phyloP scores from a whole-genome alignment of 192 early-diverging fungal genomes.

The Coemansia sp. region DNA sequence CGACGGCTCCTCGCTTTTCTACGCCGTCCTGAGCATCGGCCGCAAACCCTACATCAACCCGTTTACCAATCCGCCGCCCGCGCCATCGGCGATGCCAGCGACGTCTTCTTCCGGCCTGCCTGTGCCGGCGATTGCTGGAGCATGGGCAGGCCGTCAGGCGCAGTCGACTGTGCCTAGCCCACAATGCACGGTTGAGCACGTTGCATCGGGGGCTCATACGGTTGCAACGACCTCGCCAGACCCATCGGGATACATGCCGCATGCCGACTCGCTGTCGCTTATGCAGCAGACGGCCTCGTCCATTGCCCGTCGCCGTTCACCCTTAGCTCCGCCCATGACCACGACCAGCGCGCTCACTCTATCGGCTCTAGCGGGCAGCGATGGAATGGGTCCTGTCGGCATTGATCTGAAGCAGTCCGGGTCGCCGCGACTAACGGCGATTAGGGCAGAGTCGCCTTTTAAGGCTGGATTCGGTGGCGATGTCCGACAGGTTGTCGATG shows the following conservation, averaged over 20 bases:
- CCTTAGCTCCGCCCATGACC: conserved; percentile 8
- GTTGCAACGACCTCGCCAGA: conserved; percentile 46
- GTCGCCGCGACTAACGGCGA: background rate
- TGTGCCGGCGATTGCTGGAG: conserved; percentile 1
- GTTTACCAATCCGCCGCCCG: conserved; percentile 13
- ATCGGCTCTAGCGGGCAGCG: background rate
- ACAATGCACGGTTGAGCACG: conserved; percentile 10
- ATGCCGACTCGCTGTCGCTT: conserved; percentile 8
- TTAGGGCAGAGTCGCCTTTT: background rate
- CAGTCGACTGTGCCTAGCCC: conserved; percentile 15
- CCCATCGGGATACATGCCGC: conserved; percentile 8
- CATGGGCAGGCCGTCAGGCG: background rate
- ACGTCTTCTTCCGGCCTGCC: conserved; percentile 4
- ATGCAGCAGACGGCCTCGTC: background rate
- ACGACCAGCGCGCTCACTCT: background rate
- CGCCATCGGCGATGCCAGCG: background rate
- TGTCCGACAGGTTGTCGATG: conserved; percentile 4
- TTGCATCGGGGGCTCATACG: conserved; percentile 31
- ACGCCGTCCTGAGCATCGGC: conserved; percentile 28
- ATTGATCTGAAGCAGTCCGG: conserved; percentile 11
- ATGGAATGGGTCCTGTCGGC: conserved; percentile 4
- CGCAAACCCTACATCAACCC: conserved; percentile 37
- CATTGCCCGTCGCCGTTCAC: conserved; percentile 15
- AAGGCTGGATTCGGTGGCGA: background rate
- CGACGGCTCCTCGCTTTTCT: conserved; percentile 44